Conservation (phyloP, 805 yeast genomes). For the Cyberlindnera mississippiensis region DNA sequence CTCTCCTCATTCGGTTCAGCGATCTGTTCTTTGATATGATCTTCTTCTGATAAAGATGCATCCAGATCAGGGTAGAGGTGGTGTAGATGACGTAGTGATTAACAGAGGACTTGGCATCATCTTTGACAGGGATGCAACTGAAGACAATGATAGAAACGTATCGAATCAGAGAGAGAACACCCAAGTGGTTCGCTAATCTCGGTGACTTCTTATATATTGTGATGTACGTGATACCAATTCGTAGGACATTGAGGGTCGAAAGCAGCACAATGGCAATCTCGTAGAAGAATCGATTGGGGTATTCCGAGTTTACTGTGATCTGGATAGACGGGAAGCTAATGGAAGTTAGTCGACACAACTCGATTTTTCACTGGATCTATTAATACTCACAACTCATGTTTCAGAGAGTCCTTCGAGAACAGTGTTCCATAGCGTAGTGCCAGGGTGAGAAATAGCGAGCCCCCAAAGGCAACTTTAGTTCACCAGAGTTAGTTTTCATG, state of each 20-base stretch:
- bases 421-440: background rate
- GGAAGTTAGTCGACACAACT: background rate
- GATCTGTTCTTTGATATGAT: conserved; percentile 4
- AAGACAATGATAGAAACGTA: conserved; percentile 3
- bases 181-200: background rate
- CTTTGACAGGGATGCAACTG: conserved; percentile 5
- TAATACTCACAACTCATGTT: conserved; percentile 8
- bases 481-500: background rate
- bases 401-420: conserved; percentile 3
- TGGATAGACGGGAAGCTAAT: conserved; percentile 8
- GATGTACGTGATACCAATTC: background rate
- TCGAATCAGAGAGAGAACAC: background rate
- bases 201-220: conserved; percentile 2
- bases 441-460: background rate
- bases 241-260: background rate
- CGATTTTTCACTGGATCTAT: no score
- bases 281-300: conserved; percentile 5
- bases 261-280: conserved; percentile 1
- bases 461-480: conserved; percentile 2
- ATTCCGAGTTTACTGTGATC: conserved; percentile 1
- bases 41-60: conserved; percentile 4
- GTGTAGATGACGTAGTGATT: conserved; percentile 6
- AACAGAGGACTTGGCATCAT: background rate
- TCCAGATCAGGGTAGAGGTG: conserved; percentile 1
- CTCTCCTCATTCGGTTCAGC: conserved; percentile 7